phyloP scores from a whole-genome alignment of 2,329 filamentous ascomycete species.

The Westerdykella aurantiaca region DNA sequence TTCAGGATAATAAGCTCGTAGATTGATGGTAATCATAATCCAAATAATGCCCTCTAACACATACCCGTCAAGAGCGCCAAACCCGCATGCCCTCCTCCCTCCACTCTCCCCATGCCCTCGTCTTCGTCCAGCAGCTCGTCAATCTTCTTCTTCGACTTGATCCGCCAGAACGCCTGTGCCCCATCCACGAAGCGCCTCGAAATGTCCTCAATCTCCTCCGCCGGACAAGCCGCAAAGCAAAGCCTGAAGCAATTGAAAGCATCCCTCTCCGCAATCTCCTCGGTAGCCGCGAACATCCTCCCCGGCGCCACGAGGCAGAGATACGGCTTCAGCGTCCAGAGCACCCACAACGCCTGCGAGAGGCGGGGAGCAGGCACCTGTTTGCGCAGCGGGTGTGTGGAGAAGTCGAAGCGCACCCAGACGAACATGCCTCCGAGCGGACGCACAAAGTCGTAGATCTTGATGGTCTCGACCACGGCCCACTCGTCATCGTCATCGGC shows the following conservation, averaged over 20 bases:
- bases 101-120: conserved; percentile 12
- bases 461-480: conserved; percentile 68
- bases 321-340: conserved; percentile 63
- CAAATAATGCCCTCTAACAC: no score
- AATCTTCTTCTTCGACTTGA: conserved; percentile 61
- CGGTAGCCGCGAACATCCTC: conserved; percentile 63
- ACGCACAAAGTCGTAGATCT: conserved; percentile 70
- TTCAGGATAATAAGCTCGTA: no score
- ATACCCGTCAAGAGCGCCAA: conserved; percentile 26
- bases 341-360: conserved; percentile 62
- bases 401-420: conserved; percentile 70
- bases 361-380: conserved; percentile 53
- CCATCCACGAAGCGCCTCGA: conserved; percentile 62
- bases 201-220: conserved; percentile 59
- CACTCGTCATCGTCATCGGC: conserved; percentile 54
- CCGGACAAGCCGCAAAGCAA: conserved; percentile 80
- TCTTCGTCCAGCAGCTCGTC: conserved; percentile 53
- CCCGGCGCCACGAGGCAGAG: conserved; percentile 68
- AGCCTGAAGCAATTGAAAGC: conserved; percentile 70
- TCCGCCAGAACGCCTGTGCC: conserved; percentile 68
- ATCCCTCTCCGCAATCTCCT: conserved; percentile 51
- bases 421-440: conserved; percentile 89
- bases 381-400: conserved; percentile 63
- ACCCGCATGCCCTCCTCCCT: conserved; percentile 12
- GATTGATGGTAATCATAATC: no score